Evolutionary conservation across 805 yeast species (phyloP).

Genomic region (Hemisphaericaspora nanyangensis): DNA sequence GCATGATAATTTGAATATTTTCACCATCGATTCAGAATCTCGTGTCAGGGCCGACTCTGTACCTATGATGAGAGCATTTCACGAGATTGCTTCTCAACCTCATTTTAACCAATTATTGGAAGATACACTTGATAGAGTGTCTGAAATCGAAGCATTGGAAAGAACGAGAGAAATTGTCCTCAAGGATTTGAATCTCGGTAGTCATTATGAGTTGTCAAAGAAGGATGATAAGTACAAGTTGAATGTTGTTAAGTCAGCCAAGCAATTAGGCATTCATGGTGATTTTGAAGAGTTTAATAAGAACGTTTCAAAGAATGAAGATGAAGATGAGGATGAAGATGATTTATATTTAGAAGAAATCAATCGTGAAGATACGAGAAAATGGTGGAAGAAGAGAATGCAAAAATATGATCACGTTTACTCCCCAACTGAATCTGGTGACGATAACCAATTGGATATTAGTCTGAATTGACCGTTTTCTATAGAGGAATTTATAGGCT

Average conservation of each 20-base stretch:
- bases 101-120: slow-evolving; percentile 64
- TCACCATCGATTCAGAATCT: slow-evolving; percentile 72
- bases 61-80: slow-evolving; percentile 87
- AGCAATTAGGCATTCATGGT: slow-evolving; percentile 19
- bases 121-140: slow-evolving; percentile 64
- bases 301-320: slow-evolving; percentile 13
- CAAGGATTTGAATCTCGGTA: slow-evolving; percentile 61
- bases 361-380: slow-evolving; percentile 48
- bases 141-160: slow-evolving; percentile 71
- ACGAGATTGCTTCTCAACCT: slow-evolving; percentile 69
- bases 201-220: slow-evolving; percentile 32
- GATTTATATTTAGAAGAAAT: slow-evolving; percentile 61
- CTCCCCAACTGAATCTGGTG: neutral
- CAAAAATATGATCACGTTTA: slow-evolving; percentile 13
- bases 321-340: slow-evolving; percentile 19
- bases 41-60: slow-evolving; percentile 77
- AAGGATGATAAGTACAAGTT: slow-evolving; percentile 11
- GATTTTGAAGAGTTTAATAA: slow-evolving; percentile 14
- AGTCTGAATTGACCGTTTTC: no score
- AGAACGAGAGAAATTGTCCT: slow-evolving; percentile 73
- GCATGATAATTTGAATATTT: slow-evolving; percentile 73
- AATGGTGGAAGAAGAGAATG: slow-evolving; percentile 49
- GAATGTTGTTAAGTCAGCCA: slow-evolving; percentile 15
- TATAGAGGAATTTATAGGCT: no score
- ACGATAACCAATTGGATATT: slow-evolving; percentile 22